These are phyloP conservation scores for Cutaneotrichosporon daszewskae DNA, from an alignment of 1,284 basidiomycete genomes.

Conservation along the genomic window DNA sequence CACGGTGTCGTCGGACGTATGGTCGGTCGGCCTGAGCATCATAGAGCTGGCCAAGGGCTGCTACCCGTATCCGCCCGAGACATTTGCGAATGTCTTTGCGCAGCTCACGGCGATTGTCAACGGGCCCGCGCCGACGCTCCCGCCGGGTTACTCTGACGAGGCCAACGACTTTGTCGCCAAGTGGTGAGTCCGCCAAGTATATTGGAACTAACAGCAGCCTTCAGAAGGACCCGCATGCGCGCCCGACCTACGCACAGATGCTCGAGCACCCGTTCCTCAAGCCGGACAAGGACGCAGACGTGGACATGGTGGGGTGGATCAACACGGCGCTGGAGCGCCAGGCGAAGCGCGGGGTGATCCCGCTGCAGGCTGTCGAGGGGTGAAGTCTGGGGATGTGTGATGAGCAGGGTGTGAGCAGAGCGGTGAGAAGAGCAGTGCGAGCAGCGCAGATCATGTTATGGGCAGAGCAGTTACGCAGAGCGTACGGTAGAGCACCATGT, in stretches of 20 bases:
- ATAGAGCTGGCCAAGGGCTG: slow-evolving; percentile 87
- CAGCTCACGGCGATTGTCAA: slow-evolving; percentile 94
- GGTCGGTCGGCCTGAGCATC: slow-evolving; percentile 94
- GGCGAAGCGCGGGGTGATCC: slow-evolving; percentile 28
- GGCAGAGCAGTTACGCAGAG: too few relatives aligned
- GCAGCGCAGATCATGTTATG: too few relatives aligned
- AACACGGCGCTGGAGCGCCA: slow-evolving; percentile 56
- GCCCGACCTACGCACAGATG: slow-evolving; percentile 80
- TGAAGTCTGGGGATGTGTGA: too few relatives aligned
- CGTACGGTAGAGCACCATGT: too few relatives aligned
- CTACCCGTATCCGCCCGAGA: slow-evolving; percentile 98
- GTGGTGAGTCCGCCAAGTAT: slow-evolving; percentile 44
- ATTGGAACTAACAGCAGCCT: slow-evolving; percentile 52
- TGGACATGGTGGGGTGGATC: slow-evolving; percentile 83
- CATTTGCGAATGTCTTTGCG: slow-evolving; percentile 93
- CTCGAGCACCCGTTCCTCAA: slow-evolving; percentile 69
- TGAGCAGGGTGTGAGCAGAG: too few relatives aligned
- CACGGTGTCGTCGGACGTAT: slow-evolving; percentile 94
- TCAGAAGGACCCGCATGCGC: slow-evolving; percentile 65
- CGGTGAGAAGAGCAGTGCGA: too few relatives aligned
- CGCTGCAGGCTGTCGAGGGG: not conserved
- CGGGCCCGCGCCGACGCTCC: slow-evolving; percentile 82
- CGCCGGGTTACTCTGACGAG: slow-evolving; percentile 51
- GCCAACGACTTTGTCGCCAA: slow-evolving; percentile 52
- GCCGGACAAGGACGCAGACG: slow-evolving; percentile 55